Conservation (phyloP, 164 flowering plant species). For the Malania oleifera region DNA sequence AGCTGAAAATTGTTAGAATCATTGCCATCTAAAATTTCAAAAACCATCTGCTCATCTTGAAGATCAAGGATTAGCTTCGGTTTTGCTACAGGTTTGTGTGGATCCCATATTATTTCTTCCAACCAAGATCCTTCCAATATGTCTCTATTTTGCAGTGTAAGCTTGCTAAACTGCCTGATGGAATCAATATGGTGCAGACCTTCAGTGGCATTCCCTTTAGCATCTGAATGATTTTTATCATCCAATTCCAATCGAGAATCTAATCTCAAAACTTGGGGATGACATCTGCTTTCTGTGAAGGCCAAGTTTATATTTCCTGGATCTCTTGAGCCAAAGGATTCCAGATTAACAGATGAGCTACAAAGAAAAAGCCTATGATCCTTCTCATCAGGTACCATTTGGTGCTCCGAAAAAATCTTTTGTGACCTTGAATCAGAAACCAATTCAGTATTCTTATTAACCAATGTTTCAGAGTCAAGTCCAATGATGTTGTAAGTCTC, state of each 20-base stretch:
- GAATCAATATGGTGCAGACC: conserved; percentile 33
- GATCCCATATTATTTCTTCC: conserved; percentile 78
- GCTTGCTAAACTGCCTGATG: conserved; percentile 39
- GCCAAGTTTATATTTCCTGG: conserved; percentile 15
- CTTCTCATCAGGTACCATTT: conserved; percentile 26
- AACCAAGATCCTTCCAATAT: conserved; percentile 81
- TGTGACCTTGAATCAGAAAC: conserved; percentile 12
- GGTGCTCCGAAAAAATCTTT: conserved; percentile 19
- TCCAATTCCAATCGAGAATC: conserved; percentile 45
- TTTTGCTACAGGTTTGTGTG: conserved; percentile 31
- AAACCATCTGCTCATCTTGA: conserved; percentile 93
- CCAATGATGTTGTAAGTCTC: conserved; percentile 42
- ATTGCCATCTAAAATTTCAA: conserved; percentile 68
- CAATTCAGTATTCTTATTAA: conserved; percentile 26
- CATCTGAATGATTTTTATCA: conserved; percentile 20
- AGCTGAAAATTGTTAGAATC: conserved; percentile 46
- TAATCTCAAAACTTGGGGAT: conserved; percentile 85
- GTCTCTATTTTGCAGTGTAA: conserved; percentile 54
- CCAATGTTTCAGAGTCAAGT: conserved; percentile 37
- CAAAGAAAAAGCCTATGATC: conserved; percentile 24
- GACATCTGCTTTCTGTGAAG: conserved; percentile 29
- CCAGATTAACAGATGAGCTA: conserved; percentile 35
- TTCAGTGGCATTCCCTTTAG: conserved; percentile 21
- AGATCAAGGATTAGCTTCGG: conserved; percentile 92
- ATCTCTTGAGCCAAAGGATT: conserved; percentile 56